Evolutionary conservation across 2,329 filamentous ascomycete genomes (phyloP), one percentile per base, ranked within the genome.

Genomic region (Aspergillus sp.): DNA sequence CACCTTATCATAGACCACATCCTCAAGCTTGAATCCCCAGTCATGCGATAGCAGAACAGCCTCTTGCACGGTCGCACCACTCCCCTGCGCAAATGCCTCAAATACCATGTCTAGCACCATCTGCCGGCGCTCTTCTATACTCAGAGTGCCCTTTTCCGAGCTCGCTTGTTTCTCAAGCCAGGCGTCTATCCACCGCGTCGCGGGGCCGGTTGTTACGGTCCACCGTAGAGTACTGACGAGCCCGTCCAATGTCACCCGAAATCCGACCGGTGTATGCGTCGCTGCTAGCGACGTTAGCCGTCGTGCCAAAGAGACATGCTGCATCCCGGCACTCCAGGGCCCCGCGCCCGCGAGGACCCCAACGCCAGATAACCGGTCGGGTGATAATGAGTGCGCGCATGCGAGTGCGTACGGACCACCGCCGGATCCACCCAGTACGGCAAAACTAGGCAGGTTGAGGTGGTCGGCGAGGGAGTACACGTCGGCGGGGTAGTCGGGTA

Each of bases 351-450:
- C 73, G 43, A 79, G 64, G 11, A 80, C 62, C 1, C 74, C 74
- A 8, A 77, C 74, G 0, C 64, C 71, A 0, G 72, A 66, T 17
- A 80, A 46, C 4, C 41, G 49, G 0, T 64, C 48, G 15, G 52
- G 57, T 14, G 76, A 71, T 15, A 82, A 63, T 4, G 61, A 58
- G 43, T 73, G 69, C 12, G 79, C 73, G 61, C 79, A 83, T 21
- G 79, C 80, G 11, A 82, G 64, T 2, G 75, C 74, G 62, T 79
- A 82, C 1, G 80, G 78, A 2, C 77, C 77, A 19, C 81, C 80
- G 7, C 79, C 80, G 0, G 76, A 80, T 4, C 74, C 66, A 2
- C 79, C 79, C 6, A 82, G 59, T 21, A 82, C 68, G 15, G 73
- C 71, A 64, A 79, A 83, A 5, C 68, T 61, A 5, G 68, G 55